Evolutionary conservation across 2,329 filamentous ascomycete species (phyloP).

Genomic region (Trichoderma sp.): DNA sequence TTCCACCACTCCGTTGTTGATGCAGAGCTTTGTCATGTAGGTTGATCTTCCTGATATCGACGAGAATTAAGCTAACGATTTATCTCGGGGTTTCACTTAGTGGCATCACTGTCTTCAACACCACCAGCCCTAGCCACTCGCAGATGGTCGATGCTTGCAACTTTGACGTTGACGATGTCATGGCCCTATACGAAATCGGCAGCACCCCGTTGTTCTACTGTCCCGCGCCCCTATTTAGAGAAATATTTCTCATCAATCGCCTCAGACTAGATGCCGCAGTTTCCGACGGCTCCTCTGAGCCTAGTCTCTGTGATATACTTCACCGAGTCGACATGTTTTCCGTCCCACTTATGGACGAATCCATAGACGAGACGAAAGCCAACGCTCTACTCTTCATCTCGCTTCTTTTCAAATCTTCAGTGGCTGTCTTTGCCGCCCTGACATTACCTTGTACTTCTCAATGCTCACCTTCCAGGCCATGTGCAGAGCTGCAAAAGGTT

Average conservation of each 20-base stretch:
- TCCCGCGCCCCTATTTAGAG: constrained; percentile 7
- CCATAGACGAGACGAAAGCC: background rate
- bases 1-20: background rate
- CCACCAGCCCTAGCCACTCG: constrained; percentile 10
- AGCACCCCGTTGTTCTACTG: constrained; percentile 9
- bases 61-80: background rate
- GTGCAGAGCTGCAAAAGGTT: background rate
- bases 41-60: background rate
- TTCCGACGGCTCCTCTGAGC: background rate
- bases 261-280: background rate
- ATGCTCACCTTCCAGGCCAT: background rate
- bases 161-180: constrained; percentile 13
- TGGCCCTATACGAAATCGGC: constrained; percentile 9
- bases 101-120: constrained; percentile 16
- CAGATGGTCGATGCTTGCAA: constrained; percentile 16
- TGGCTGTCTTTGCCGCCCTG: constrained; percentile 10
- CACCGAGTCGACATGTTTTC: background rate
- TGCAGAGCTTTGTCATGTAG: constrained; percentile 20
- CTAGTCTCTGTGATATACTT: constrained; percentile 10
- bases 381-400: constrained; percentile 1
- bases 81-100: background rate
- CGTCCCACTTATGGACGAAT: background rate
- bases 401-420: constrained; percentile 14
- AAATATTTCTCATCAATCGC: constrained; percentile 19
- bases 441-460: background rate